Base-by-base conservation (phyloP, 169 alveolate species). In the Plasmodium ovale region DNA sequence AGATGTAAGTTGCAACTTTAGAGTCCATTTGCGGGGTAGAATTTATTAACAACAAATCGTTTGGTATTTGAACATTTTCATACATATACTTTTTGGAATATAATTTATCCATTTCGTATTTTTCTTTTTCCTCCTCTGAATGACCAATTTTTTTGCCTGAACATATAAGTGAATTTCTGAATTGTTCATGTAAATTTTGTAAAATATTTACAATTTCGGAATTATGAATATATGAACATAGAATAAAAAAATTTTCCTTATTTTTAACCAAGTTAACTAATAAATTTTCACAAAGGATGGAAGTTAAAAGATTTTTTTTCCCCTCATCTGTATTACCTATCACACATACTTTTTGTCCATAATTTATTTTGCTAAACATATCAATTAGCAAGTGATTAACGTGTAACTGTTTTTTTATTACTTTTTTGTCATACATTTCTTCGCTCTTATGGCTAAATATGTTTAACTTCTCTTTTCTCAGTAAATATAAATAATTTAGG, bases 191-290 rank as follows among this genome's bases (percentile, higher is more conserved):
- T 31, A 70, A 70, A 12, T 70, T 2, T 25, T 29, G 65, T 49
- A 70, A 70, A 51, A 70, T 14, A 7, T 31, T 29, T 3, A 31
- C 44, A 1, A 39, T 42, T 67, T 77, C 88, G 10, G 77, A 51
- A 31, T 77, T 77, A 54, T 51, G 29, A 27, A 62, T 67, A 54
- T 60, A 60, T 54, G 88, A 59, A 31, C 88, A 77, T n/a, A 77
- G 39, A n/a, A 77, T 77, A 64, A 77, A 77, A 77, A 77, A 49
- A 33, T 77, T 51, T 53, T 77, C 88, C 59, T 77, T 62, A 14
- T 77, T 64, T 49, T 64, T 49, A 77, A 77, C 25, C 31, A 62
- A 42, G 37, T 77, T 77, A 37, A 68, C 16, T 1, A 77, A n/a
- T 19, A 77, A 64, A 62, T 77, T 77, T 47, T 60, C 88, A 77